Base-by-base conservation (phyloP, 1,284 basidiomycete species). In the Volvariella surrecta region DNA sequence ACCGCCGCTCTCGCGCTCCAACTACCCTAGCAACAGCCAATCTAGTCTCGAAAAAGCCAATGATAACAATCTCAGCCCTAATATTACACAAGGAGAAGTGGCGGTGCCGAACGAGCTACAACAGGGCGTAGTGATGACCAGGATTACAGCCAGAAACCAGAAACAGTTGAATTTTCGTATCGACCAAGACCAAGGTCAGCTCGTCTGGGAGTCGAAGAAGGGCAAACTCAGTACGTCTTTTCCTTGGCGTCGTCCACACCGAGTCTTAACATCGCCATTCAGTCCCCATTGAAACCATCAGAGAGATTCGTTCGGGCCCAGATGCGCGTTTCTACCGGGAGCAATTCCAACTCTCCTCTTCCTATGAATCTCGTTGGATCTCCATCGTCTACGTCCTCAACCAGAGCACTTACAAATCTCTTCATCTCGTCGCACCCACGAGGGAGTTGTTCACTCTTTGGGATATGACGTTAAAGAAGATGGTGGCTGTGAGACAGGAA, bases 221-320 rank as follows among this genome's bases (percentile, higher is more conserved):
- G 69, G 71, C 24, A 77, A 81, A 18, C 74, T 80, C 53, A 80
- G 90, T 93, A 52, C 51, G 85, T 78, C 17, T 8, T 43, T 32
- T 24, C 34, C 35, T 18, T 17, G 32, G n/a, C 11, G 15, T 11
- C 21, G 13, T 39, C 16, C 37, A 16, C 13, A 34, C 24, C 24
- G 37, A 13, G 11, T 42, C 32, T 11, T 21, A 28, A 42, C 32
- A 20, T 39, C 15, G 21, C 11, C n/a, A 28, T 28, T 32, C 43
- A 90, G 92, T 97, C 40, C 82, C 87, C 1, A 83, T 97, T 54
- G 90, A 91, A 58, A 77, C 80, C 49, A 90, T 99, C 61, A 87
- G 92, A 48, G 94, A 98, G 58, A 76, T 99, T 8, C 84, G 96
- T 6, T 76, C 85, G 0, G 89, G 83, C 34, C 55, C 74, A n/a